phyloP scores from a whole-genome alignment of 2,329 filamentous ascomycete genomes.

The Knoxdaviesia capensis region DNA sequence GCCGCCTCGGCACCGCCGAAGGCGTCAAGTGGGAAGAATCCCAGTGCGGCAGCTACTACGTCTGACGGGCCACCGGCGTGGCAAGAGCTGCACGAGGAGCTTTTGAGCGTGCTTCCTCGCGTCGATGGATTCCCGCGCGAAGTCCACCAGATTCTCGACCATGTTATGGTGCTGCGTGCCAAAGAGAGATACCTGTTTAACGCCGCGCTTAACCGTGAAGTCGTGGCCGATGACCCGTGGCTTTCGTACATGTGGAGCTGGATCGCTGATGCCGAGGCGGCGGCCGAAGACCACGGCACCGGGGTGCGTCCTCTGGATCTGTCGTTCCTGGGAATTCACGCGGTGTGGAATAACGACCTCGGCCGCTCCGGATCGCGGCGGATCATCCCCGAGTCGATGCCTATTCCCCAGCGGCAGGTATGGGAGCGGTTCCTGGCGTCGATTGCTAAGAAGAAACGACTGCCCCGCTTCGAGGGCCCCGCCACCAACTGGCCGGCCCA shows the following conservation, averaged over 20 bases:
- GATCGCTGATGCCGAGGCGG: slow-evolving; percentile 44
- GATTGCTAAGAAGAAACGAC: slow-evolving; percentile 40
- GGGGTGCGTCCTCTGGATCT: slow-evolving; percentile 46
- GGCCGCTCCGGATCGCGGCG: slow-evolving; percentile 20
- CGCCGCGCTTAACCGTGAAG: slow-evolving; percentile 39
- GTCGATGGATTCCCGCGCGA: slow-evolving; percentile 26
- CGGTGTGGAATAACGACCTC: slow-evolving; percentile 51
- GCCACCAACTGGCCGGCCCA: slow-evolving; percentile 47
- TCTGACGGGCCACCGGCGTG: slow-evolving; percentile 20
- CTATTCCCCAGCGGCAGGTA: slow-evolving; percentile 8
- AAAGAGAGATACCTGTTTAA: slow-evolving; percentile 45
- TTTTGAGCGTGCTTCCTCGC: slow-evolving; percentile 24
- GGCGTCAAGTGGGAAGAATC: no score
- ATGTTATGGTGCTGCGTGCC: slow-evolving; percentile 37
- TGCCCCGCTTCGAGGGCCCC: slow-evolving; percentile 43
- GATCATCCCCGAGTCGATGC: slow-evolving; percentile 17
- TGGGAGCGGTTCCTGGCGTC: slow-evolving; percentile 43
- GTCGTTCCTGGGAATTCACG: slow-evolving; percentile 53
- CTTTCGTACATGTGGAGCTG: slow-evolving; percentile 65
- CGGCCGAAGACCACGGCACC: slow-evolving; percentile 50
- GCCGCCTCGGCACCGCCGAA: no score
- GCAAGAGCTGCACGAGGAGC: slow-evolving; percentile 34
- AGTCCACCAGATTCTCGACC: slow-evolving; percentile 31
- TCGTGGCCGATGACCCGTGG: slow-evolving; percentile 55
- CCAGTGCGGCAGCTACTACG: no score